A percentile compares a stretch with the other conserved stretches of the same genome.
Conservation (phyloP, 169 alveolate genomes). For the Sarcocystis neurona region DNA sequence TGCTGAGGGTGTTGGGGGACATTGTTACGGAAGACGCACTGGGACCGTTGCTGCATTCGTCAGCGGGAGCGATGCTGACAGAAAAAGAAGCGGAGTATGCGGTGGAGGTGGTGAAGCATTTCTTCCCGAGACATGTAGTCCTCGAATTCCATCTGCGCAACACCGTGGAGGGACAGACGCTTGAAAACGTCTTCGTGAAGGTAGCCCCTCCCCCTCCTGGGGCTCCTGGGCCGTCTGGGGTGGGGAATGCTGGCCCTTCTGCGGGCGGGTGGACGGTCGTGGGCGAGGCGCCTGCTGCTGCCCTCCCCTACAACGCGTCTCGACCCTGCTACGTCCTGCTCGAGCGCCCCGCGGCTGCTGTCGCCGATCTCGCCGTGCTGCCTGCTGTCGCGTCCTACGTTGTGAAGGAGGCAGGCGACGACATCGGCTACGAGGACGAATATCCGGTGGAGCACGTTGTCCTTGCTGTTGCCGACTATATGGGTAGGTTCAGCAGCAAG, state of each 20-base stretch:
- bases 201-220: slow-evolving; percentile 4
- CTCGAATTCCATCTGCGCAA: slow-evolving; percentile 68
- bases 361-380: not conserved
- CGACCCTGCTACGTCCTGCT: slow-evolving; percentile 39
- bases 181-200: slow-evolving; percentile 43
- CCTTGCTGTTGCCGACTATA: slow-evolving; percentile 20
- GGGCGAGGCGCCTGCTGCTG: not conserved
- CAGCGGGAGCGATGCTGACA: slow-evolving; percentile 61
- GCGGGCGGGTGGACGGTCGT: not conserved
- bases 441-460: slow-evolving; percentile 58
- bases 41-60: slow-evolving; percentile 61
- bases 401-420: slow-evolving; percentile 64
- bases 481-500: not conserved
- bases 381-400: not conserved
- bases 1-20: not conserved
- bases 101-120: slow-evolving; percentile 68
- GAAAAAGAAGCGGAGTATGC: slow-evolving; percentile 74
- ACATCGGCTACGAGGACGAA: slow-evolving; percentile 64
- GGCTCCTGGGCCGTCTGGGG: not conserved
- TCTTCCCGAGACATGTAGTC: slow-evolving; percentile 54
- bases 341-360: not conserved
- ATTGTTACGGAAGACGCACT: slow-evolving; percentile 26
- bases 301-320: not conserved
- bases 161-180: slow-evolving; percentile 63
- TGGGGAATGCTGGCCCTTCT: not conserved